These are phyloP conservation scores for Aeschynomene evenia DNA, from an alignment of 306 rosid species.

Conservation along the genomic window DNA sequence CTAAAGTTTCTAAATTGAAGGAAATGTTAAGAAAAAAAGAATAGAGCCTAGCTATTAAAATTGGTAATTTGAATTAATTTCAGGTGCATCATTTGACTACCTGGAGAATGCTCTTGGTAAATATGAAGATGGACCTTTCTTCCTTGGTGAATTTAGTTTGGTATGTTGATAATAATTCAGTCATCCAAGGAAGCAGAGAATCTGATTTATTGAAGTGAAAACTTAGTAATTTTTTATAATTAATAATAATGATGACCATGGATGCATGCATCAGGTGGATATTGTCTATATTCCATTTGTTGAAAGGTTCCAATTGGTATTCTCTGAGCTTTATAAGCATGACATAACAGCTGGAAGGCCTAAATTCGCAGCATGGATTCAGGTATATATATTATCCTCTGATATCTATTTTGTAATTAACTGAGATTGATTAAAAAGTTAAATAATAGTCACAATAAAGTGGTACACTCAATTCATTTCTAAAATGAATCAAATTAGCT, in stretches of 20 bases:
- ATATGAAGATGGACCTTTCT: slow-evolving; percentile 61
- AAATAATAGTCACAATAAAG: neutral
- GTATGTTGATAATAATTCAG: slow-evolving; percentile 33
- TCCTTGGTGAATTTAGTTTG: slow-evolving; percentile 61
- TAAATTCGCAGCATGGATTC: slow-evolving; percentile 58
- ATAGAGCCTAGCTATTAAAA: neutral
- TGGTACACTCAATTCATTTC: neutral
- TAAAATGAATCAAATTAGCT: neutral
- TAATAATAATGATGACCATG: neutral
- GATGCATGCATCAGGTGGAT: slow-evolving; percentile 68
- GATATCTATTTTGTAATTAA: neutral
- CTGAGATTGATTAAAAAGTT: neutral
- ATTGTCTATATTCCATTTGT: slow-evolving; percentile 59
- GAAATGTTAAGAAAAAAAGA: neutral
- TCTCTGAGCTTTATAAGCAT: slow-evolving; percentile 41
- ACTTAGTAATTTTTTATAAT: neutral
- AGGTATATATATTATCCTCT: slow-evolving; percentile 34
- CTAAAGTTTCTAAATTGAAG: neutral
- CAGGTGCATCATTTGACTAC: slow-evolving; percentile 58
- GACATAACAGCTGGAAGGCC: slow-evolving; percentile 65
- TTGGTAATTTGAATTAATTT: slow-evolving; percentile 11
- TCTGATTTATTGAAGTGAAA: neutral
- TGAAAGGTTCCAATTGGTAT: slow-evolving; percentile 57
- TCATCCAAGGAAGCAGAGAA: neutral
- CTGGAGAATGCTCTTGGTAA: slow-evolving; percentile 59